Percentiles rank a stretch among this genome's conserved stretches.
Evolutionary conservation across 2,329 filamentous ascomycete species (phyloP).

Genomic region (Apiospora pterosperma): DNA sequence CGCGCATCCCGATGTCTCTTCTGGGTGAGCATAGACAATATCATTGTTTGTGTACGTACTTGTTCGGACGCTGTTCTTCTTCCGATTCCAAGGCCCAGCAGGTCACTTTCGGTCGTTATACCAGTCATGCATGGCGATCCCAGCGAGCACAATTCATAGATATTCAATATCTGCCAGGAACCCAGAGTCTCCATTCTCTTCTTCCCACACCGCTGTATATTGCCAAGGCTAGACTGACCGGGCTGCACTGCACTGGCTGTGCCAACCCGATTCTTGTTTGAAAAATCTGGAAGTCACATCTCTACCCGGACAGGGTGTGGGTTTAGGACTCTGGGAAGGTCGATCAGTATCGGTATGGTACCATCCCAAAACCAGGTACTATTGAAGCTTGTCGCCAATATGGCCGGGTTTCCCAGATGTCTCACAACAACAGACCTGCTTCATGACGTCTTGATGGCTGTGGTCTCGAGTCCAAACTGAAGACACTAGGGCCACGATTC

Average conservation of each 20-base stretch:
- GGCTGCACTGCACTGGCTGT: background rate
- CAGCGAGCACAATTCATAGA: background rate
- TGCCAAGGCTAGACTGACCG: background rate
- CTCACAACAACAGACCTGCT: conserved; percentile 13
- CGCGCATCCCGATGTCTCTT: background rate
- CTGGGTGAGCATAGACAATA: background rate
- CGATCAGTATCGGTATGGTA: background rate
- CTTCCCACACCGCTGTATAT: conserved; percentile 3
- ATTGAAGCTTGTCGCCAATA: conserved; percentile 2
- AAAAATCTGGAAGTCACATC: background rate
- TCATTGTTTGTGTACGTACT: background rate
- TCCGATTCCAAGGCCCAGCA: background rate
- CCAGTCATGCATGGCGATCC: conserved; percentile 1
- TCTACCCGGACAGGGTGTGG: background rate
- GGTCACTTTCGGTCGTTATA: background rate
- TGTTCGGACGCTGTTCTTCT: background rate
- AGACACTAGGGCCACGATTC: background rate
- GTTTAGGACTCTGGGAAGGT: background rate
- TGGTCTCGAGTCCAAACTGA: background rate
- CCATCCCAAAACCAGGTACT: background rate
- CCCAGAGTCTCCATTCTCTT: background rate
- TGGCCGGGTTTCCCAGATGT: conserved; percentile 3
- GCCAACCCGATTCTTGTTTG: background rate
- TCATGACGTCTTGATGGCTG: conserved; percentile 12
- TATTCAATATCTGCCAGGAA: background rate